Base-by-base conservation (phyloP, 1,139 yeast species). In the Yamadazyma aaseri region DNA sequence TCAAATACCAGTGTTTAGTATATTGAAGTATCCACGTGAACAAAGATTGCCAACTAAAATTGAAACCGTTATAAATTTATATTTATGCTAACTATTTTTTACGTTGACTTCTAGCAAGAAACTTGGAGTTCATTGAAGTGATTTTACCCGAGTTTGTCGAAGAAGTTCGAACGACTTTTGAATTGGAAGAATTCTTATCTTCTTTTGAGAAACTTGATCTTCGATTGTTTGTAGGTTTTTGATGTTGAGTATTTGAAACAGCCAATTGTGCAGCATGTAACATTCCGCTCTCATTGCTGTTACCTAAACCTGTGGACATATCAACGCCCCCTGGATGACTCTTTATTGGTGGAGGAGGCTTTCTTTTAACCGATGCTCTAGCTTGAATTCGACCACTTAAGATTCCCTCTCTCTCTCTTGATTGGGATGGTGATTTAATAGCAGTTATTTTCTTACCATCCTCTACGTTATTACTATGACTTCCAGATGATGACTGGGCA, bases 191-290 rank as follows among this genome's bases (percentile, higher is more conserved):
- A 12, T 35, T 26, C 29, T 43, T 53, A 20, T 50, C 58, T 17
- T 60, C 70, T 49, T 61, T 64, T 20, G 66, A 53, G 42, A 67
- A 63, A 40, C 71, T 66, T 11, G 71, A 60, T 31, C 67, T 54
- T 40, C 68, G 49, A 38, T 52, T 53, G 32, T 51, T 48, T 6
- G 58, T 49, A n/a, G 55, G 32, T 18, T 53, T 37, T 13, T 39
- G 31, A 18, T 50, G 53, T 7, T 61, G 47, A 34, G 54, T 56
- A 32, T 63, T 56, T 5, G 73, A 62, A 3, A 73, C 76, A 1
- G 76, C 77, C 36, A 66, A 53, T 41, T 66, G 67, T 2, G 74
- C 74, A 10, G 75, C 76, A 36, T 65, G 67, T 17, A 70, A 48
- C 41, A 55, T 61, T 3, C 58, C 70, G 31, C 51, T 49, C 6